Evolutionary conservation across 306 rosid species (phyloP).

Genomic region (Myrica gale): DNA sequence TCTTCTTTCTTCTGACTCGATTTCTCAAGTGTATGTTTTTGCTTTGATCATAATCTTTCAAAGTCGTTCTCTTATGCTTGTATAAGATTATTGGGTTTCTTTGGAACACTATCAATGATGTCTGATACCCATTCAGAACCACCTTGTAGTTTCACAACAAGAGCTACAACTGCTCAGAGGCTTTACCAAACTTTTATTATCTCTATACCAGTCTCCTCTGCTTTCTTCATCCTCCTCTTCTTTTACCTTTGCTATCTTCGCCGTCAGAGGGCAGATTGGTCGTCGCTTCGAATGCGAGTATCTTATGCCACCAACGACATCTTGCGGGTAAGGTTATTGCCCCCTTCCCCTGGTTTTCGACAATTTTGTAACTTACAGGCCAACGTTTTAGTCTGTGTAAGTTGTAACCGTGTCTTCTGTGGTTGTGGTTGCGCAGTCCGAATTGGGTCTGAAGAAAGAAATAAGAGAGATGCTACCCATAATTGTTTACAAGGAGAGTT

Average conservation of each 20-base stretch:
- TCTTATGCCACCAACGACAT: slow-evolving; percentile 19
- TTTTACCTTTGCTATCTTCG: slow-evolving; percentile 75
- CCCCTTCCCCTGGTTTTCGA: background rate
- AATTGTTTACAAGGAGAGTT: slow-evolving; percentile 68
- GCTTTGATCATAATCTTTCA: background rate
- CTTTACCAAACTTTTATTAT: slow-evolving; percentile 59
- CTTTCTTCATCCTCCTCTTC: slow-evolving; percentile 61
- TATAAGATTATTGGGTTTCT: slow-evolving; percentile 18
- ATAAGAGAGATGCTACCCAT: slow-evolving; percentile 82
- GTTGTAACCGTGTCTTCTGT: background rate
- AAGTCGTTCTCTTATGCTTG: background rate
- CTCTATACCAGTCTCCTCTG: slow-evolving; percentile 60
- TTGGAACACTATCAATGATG: too few species aligned
- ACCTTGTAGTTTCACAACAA: too few species aligned
- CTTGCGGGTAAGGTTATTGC: slow-evolving; percentile 38
- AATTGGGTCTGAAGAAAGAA: slow-evolving; percentile 68
- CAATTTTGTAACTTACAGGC: background rate
- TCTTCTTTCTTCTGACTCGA: background rate
- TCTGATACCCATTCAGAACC: too few species aligned
- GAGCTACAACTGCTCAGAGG: slow-evolving; percentile 39
- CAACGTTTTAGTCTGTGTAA: too few species aligned
- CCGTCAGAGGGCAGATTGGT: slow-evolving; percentile 62
- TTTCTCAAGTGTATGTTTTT: too few species aligned
- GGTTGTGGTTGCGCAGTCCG: slow-evolving; percentile 35
- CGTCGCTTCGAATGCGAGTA: slow-evolving; percentile 47